Percentiles rank a stretch among this genome's conserved stretches.
phyloP scores from a whole-genome alignment of 1,284 basidiomycete species.

The Apiotrichum mycotoxinovorans region DNA sequence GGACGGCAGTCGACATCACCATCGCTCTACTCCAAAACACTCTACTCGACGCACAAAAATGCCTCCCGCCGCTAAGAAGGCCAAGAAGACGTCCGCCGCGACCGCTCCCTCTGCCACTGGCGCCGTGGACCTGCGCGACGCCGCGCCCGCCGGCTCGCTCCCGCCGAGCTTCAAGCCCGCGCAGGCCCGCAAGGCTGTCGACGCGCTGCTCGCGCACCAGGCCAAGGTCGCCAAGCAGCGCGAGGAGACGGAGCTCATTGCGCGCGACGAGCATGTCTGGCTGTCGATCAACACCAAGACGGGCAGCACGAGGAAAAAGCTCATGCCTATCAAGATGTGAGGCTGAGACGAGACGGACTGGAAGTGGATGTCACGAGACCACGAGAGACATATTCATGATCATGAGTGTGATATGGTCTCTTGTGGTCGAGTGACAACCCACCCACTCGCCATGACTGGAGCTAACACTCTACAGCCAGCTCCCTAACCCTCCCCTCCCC shows the following conservation, averaged over 20 bases:
- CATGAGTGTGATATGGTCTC: conserved; percentile 54
- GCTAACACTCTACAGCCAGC: conserved; percentile 55
- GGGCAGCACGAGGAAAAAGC: conserved; percentile 67
- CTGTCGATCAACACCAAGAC: conserved; percentile 77
- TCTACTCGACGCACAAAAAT: conserved; percentile 5
- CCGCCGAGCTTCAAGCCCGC: conserved; percentile 55
- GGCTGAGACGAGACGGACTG: conserved; percentile 46
- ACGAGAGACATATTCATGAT: no score
- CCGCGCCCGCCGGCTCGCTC: conserved; percentile 22
- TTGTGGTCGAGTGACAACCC: neutral
- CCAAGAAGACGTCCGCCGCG: conserved; percentile 11
- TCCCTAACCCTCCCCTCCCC: conserved; percentile 68
- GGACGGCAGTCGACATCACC: no score
- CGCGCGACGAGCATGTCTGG: conserved; percentile 80
- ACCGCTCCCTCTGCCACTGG: conserved; percentile 4
- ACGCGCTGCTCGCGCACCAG: conserved; percentile 68
- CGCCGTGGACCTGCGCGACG: conserved; percentile 9
- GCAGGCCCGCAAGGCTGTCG: conserved; percentile 74
- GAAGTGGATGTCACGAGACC: neutral
- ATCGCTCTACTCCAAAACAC: neutral
- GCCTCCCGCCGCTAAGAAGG: conserved; percentile 20
- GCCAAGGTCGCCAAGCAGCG: conserved; percentile 61
- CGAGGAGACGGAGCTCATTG: conserved; percentile 72
- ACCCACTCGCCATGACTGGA: neutral
- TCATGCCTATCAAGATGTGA: conserved; percentile 81